Conservation (phyloP, 2,329 filamentous ascomycete species). For the Aspergillus fischeri region DNA sequence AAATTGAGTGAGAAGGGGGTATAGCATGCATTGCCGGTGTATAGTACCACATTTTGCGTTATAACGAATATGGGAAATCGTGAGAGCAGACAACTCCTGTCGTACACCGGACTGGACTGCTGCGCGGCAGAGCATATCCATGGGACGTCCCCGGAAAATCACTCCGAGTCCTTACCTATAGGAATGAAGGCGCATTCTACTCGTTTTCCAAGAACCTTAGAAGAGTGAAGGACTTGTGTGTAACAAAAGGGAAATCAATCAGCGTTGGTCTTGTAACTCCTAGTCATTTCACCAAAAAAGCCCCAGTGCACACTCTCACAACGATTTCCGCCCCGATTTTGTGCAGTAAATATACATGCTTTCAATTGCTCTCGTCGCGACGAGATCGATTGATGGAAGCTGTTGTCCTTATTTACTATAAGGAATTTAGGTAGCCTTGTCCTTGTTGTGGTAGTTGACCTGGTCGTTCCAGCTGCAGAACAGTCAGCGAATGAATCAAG, state of each 20-base stretch:
- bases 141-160: not conserved
- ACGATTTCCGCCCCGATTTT: conserved; percentile 8
- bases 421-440: conserved; percentile 54
- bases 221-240: not conserved
- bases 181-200: not conserved
- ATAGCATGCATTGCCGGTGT: not conserved
- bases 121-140: not conserved
- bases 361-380: conserved; percentile 5
- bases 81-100: not conserved
- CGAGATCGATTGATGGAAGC: conserved; percentile 3
- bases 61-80: not conserved
- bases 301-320: not conserved
- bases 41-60: not conserved
- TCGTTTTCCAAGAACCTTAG: not conserved
- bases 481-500: conserved; percentile 12
- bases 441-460: conserved; percentile 97
- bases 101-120: not conserved
- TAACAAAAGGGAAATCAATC: not conserved
- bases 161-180: not conserved
- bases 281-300: conserved; percentile 20
- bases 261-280: not conserved
- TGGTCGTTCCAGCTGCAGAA: conserved; percentile 76
- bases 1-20: conserved; percentile 28
- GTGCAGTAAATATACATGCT: conserved; percentile 32
- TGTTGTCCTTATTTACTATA: not conserved